These are phyloP conservation scores for Metahyphopichia silvanorum DNA, from an alignment of 805 yeast genomes.

Conservation along the genomic window DNA sequence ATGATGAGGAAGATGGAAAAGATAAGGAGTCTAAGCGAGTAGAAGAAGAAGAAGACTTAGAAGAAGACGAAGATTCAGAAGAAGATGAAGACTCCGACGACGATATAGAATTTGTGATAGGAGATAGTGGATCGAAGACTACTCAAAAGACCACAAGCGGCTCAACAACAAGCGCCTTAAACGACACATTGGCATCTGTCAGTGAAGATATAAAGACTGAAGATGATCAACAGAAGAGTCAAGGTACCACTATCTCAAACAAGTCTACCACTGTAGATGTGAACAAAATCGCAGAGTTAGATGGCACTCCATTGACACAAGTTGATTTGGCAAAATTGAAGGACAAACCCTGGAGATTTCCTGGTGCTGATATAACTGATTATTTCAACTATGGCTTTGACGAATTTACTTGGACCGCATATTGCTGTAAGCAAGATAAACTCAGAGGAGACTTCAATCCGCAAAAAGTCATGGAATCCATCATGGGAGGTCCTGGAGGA, in stretches of 20 bases:
- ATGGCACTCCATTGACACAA: slow-evolving; percentile 81
- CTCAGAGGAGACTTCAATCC: slow-evolving; percentile 78
- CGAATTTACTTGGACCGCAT: slow-evolving; percentile 93
- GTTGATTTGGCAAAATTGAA: slow-evolving; percentile 76
- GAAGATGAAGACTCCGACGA: slow-evolving; percentile 53
- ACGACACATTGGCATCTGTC: slow-evolving; percentile 13
- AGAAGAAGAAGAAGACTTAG: slow-evolving; percentile 28
- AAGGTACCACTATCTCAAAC: slow-evolving; percentile 29
- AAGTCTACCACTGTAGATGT: slow-evolving; percentile 52
- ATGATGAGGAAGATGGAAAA: slow-evolving; percentile 16
- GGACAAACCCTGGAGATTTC: slow-evolving; percentile 97
- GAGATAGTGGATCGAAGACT: slow-evolving; percentile 25
- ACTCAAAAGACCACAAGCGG: slow-evolving; percentile 22
- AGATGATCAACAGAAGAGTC: slow-evolving; percentile 18
- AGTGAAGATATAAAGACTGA: slow-evolving; percentile 13
- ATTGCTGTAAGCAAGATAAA: slow-evolving; percentile 83
- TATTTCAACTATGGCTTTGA: slow-evolving; percentile 97
- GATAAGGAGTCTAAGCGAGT: slow-evolving; percentile 7
- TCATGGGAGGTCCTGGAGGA: slow-evolving; percentile 38
- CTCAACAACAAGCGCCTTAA: slow-evolving; percentile 24
- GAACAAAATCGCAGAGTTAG: slow-evolving; percentile 67
- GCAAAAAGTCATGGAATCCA: slow-evolving; percentile 67
- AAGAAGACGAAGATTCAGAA: slow-evolving; percentile 43
- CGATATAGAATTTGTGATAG: slow-evolving; percentile 81
- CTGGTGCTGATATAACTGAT: slow-evolving; percentile 93